Percentiles rank a stretch among this genome's conserved stretches.
These are phyloP conservation scores for Polyplosphaeria fusca DNA, from an alignment of 495 filamentous ascomycete species.

Conservation along the genomic window DNA sequence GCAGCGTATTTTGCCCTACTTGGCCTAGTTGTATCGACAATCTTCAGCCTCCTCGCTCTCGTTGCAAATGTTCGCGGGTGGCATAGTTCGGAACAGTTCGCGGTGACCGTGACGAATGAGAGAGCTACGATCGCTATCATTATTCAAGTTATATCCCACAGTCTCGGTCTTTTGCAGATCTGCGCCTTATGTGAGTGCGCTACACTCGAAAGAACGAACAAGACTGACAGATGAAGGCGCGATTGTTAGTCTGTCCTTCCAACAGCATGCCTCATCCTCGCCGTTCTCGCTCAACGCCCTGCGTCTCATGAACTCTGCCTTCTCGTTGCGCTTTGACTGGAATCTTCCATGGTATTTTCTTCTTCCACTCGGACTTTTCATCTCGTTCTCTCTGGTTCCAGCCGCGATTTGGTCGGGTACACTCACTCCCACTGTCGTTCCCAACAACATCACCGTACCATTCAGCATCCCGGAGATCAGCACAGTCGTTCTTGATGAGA, in stretches of 20 bases:
- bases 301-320: neutral
- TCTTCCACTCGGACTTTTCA: neutral
- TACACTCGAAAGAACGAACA: neutral
- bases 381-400: neutral
- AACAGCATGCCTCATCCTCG: neutral
- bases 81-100: conserved; percentile 3
- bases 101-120: neutral
- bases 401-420: conserved; percentile 1
- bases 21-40: neutral
- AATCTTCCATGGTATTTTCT: neutral
- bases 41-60: neutral
- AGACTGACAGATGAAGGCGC: neutral
- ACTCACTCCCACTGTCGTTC: neutral
- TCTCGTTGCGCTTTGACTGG: neutral
- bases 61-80: neutral
- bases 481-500: neutral
- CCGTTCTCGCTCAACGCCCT: conserved; percentile 4
- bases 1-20: neutral
- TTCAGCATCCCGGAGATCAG: neutral
- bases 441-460: conserved; percentile 1
- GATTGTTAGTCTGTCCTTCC: neutral
- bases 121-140: neutral
- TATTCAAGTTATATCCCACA: neutral
- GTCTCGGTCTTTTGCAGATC: neutral
- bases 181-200: neutral